phyloP scores from a whole-genome alignment of 2,329 filamentous ascomycete species.

The Arthrobotrys sphaeroides region DNA sequence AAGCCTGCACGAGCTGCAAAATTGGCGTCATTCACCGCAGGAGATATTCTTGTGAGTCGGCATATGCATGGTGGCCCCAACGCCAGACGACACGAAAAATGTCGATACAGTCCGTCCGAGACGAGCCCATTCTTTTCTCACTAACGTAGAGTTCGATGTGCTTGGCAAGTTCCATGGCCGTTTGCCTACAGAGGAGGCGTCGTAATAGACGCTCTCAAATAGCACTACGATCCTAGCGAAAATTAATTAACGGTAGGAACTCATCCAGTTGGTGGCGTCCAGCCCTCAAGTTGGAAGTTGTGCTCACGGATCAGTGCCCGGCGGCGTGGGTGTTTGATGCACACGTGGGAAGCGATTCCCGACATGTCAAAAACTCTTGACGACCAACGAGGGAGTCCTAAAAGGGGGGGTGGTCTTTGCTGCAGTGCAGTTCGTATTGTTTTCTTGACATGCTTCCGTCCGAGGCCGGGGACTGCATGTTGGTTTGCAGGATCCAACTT shows the following conservation, averaged over 20 bases:
- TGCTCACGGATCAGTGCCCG: background rate
- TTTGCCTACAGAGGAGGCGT: background rate
- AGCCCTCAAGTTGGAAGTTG: background rate
- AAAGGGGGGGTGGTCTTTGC: constrained; percentile 9
- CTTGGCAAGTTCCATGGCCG: background rate
- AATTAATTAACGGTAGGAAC: background rate
- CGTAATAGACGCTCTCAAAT: constrained; percentile 6
- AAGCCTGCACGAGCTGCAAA: background rate
- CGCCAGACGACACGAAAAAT: too few species aligned
- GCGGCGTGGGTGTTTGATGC: constrained; percentile 23
- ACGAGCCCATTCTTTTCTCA: background rate
- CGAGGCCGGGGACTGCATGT: constrained; percentile 1
- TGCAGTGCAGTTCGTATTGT: background rate
- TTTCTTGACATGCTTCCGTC: constrained; percentile 1
- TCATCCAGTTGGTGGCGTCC: background rate
- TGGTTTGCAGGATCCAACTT: constrained; percentile 30
- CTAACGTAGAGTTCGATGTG: background rate
- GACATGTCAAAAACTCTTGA: constrained; percentile 36
- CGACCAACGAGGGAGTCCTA: background rate
- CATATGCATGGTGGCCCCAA: constrained; percentile 1
- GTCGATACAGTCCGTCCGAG: background rate
- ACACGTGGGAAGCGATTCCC: constrained; percentile 52
- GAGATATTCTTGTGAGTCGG: background rate
- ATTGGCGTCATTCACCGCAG: constrained; percentile 7
- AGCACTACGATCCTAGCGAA: constrained; percentile 1